Percentiles rank a stretch among this genome's conserved stretches.
These are phyloP conservation scores for Eimeria sp. DNA, from an alignment of 169 alveolate species.

Conservation along the genomic window DNA sequence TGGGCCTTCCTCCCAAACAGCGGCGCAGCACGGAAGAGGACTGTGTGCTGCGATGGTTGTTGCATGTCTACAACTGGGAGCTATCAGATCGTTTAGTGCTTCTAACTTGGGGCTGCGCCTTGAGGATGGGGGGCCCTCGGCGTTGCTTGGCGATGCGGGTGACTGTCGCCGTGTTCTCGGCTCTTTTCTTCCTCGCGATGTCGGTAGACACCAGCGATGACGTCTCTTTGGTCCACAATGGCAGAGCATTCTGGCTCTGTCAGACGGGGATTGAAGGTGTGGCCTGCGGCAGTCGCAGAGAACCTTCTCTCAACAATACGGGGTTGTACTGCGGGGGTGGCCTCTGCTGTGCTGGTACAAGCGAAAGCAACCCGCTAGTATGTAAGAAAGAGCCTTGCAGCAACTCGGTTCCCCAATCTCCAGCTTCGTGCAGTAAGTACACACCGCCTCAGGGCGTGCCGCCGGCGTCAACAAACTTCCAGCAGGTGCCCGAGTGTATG, in stretches of 20 bases:
- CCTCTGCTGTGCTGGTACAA: conserved; percentile 37
- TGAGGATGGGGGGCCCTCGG: conserved; percentile 15
- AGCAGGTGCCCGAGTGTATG: not conserved
- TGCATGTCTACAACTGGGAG: not conserved
- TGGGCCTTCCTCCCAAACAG: not conserved
- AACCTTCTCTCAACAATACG: conserved; percentile 24
- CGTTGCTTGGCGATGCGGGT: not conserved
- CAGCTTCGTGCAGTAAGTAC: conserved; percentile 8
- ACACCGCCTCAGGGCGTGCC: not conserved
- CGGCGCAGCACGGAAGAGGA: not conserved
- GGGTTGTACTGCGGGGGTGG: conserved; percentile 44
- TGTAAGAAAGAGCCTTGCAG: conserved; percentile 49
- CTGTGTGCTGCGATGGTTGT: not conserved
- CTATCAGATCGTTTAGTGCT: not conserved
- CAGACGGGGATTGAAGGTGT: conserved; percentile 26
- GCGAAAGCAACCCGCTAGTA: not conserved
- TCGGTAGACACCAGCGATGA: not conserved
- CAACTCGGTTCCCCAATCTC: not conserved
- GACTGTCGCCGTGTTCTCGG: not conserved
- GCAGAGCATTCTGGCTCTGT: conserved; percentile 56
- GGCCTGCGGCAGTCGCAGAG: conserved; percentile 74
- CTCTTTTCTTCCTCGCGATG: not conserved
- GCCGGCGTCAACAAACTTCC: not conserved
- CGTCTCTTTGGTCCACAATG: conserved; percentile 8
- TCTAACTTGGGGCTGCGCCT: not conserved